phyloP scores from a whole-genome alignment of 169 alveolate genomes.

The Plasmodium gonderi region DNA sequence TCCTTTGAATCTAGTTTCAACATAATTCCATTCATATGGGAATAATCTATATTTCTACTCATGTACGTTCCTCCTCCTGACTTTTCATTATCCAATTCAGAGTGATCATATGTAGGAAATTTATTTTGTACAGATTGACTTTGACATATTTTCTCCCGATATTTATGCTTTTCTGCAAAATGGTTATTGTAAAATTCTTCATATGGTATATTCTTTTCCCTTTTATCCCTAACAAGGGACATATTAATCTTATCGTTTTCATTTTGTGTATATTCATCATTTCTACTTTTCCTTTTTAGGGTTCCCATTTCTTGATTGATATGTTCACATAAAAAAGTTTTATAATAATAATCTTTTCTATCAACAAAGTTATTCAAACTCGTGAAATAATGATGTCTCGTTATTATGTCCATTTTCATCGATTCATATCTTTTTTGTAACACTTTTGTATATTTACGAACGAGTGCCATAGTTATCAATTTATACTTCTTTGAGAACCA shows the following conservation, averaged over 20 bases:
- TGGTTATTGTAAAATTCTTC: neutral
- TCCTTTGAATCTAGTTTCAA: too few relatives aligned
- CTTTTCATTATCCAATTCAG: too few relatives aligned
- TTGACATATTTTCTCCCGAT: neutral
- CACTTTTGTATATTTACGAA: constrained; percentile 57
- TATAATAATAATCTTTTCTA: neutral
- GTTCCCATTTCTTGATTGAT: neutral
- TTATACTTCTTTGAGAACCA: constrained; percentile 69
- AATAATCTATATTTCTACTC: too few relatives aligned
- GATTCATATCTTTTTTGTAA: constrained; percentile 13
- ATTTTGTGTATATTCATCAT: too few relatives aligned
- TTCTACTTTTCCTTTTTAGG: neutral
- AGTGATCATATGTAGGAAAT: too few relatives aligned
- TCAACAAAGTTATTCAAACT: neutral
- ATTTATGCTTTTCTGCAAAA: neutral
- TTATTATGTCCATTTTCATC: neutral
- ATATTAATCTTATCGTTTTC: too few relatives aligned
- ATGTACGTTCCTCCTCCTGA: too few relatives aligned
- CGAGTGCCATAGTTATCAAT: constrained; percentile 35
- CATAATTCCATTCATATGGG: too few relatives aligned
- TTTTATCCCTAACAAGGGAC: neutral
- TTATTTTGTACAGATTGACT: neutral
- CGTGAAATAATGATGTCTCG: neutral
- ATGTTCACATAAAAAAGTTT: neutral
- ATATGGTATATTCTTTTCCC: neutral